Evolutionary conservation across 495 filamentous ascomycete genomes (phyloP).

Genomic region (Massariosphaeria phaeospora): DNA sequence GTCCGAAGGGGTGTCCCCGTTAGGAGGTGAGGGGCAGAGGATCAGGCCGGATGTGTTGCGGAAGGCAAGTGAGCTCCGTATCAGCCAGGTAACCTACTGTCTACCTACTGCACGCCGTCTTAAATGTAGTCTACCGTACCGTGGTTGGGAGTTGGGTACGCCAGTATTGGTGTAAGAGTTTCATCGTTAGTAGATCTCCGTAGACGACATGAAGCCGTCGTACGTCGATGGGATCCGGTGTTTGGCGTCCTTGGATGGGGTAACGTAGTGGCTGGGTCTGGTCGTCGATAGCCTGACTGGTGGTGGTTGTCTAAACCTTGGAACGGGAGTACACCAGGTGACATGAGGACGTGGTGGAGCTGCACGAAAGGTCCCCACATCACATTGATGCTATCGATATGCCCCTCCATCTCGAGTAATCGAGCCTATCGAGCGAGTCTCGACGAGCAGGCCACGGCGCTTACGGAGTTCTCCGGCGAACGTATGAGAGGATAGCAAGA

Average conservation of each 20-base stretch:
- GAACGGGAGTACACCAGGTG: background rate
- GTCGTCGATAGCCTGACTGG: background rate
- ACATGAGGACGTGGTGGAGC: background rate
- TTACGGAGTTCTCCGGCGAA: slow-evolving; percentile 3
- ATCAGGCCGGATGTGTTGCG: slow-evolving; percentile 15
- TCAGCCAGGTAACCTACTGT: slow-evolving; percentile 4
- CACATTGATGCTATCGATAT: background rate
- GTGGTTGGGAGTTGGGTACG: background rate
- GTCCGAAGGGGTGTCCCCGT: background rate
- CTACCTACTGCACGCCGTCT: background rate
- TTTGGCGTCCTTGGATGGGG: background rate
- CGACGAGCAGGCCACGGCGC: slow-evolving; percentile 16
- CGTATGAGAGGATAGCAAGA: slow-evolving; percentile 7
- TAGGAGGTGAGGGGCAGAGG: slow-evolving; percentile 11
- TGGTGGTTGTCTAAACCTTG: background rate
- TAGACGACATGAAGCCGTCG: too few species aligned
- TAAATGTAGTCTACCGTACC: background rate
- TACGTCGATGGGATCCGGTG: background rate
- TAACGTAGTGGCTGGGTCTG: background rate
- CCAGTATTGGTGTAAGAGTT: background rate
- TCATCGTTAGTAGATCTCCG: too few species aligned
- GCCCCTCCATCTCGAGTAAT: background rate
- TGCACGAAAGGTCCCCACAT: slow-evolving; percentile 14
- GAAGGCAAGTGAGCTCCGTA: slow-evolving; percentile 6
- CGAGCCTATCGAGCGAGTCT: slow-evolving; percentile 4